Evolutionary conservation across 2,329 filamentous ascomycete species (phyloP).

Genomic region (Phaeophleospora eucalypticola): DNA sequence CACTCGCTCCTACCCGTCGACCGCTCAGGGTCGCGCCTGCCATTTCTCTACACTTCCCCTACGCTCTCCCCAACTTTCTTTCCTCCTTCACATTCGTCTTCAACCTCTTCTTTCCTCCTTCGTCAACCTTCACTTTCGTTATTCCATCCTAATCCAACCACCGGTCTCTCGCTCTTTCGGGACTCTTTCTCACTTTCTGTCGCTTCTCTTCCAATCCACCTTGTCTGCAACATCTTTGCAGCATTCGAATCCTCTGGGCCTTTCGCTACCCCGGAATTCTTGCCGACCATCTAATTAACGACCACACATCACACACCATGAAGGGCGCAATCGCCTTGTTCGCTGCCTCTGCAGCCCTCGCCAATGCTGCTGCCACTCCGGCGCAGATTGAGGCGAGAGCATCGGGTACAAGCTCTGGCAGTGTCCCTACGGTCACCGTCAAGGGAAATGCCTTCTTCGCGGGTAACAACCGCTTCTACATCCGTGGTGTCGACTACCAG

Average conservation of each 20-base stretch:
- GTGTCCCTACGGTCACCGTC: conserved; percentile 54
- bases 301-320: conserved; percentile 40
- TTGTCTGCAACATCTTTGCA: too few relatives aligned
- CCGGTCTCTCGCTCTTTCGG: not conserved
- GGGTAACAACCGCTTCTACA: conserved; percentile 57
- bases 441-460: conserved; percentile 66
- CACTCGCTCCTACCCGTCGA: too few relatives aligned
- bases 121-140: not conserved
- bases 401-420: conserved; percentile 40
- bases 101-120: not conserved
- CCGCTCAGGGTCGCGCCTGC: too few relatives aligned
- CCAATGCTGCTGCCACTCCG: conserved; percentile 43
- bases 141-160: not conserved
- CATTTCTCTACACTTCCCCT: too few relatives aligned
- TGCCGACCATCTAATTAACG: not conserved
- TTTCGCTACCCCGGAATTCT: not conserved
- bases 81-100: not conserved
- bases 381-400: conserved; percentile 32
- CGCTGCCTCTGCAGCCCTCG: conserved; percentile 45
- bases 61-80: not conserved
- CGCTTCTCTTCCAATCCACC: not conserved
- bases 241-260: not conserved
- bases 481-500: conserved; percentile 56
- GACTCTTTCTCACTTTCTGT: not conserved
- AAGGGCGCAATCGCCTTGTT: conserved; percentile 48